Base-by-base conservation (phyloP, 306 rosid genomes). In the Ochetophila trinervis region DNA sequence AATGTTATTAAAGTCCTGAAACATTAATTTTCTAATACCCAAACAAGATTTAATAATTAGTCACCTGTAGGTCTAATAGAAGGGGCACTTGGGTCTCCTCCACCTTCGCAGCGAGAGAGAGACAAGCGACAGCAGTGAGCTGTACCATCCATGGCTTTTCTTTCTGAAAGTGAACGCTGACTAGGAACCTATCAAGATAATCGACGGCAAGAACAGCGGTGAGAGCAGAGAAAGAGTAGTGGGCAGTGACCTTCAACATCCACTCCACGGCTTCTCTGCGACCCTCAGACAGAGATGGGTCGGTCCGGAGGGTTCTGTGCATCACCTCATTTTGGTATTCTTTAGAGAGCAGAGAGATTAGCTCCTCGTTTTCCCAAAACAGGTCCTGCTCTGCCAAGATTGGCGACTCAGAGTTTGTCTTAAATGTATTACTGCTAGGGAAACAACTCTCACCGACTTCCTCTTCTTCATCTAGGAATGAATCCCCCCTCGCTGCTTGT, bases 91-190 rank as follows among this genome's bases (percentile, higher is more conserved):
- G 89, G 60, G 90, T 88, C 80, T 94, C 97, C 54, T 94, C 88
- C 5, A 94, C 81, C 60, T 94, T 94, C 15, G 97, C 99, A 13
- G 99, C 99, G 3, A 94, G 78, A 48, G 99, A 88, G 48, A 94
- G 69, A 65, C 87, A 94, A 30, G 97, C 80, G 6, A 94, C 90
- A 16, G 99, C 86, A 24, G 84, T 76, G 50, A 94, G 96, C 3
- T 90, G 96, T 32, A 80, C 79, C 95, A 83, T 88, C 99, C 99
- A 94, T 27, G 97, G 99, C 71, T 86, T 94, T 45, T 67, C 87
- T 22, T 62, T 65, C 74, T 80, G 87, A 56, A 72, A 72, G 2
- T 57, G 82, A 61, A 78, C 70, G 76, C 76, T 68, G 57, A 56
- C 67, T 0, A 94, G 83, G 66, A 86, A 88, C 74, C 96, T 79